These are phyloP conservation scores for Sarocladium oryzae DNA, from an alignment of 2,329 filamentous ascomycete genomes.

Conservation along the genomic window DNA sequence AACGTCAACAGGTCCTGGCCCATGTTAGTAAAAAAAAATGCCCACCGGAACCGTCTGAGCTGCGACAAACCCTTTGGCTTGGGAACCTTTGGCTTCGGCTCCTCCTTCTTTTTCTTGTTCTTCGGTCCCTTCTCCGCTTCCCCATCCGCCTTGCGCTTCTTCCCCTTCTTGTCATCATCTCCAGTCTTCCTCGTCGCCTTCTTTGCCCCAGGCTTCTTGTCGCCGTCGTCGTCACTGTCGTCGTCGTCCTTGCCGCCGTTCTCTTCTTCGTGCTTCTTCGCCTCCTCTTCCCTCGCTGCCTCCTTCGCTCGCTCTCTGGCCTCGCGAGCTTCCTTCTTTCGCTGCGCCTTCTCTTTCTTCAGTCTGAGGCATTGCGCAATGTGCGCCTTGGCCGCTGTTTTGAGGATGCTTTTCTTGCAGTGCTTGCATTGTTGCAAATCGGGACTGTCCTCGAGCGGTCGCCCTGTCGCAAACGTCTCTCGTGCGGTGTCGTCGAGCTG, in stretches of 20 bases:
- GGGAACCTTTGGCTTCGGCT: constrained; percentile 72
- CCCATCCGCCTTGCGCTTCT: constrained; percentile 70
- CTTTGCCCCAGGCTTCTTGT: constrained; percentile 33
- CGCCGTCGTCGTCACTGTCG: constrained; percentile 39
- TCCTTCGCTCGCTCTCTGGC: constrained; percentile 61
- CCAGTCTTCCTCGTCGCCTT: constrained; percentile 49
- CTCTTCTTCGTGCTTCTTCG: constrained; percentile 43
- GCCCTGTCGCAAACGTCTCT: constrained; percentile 74
- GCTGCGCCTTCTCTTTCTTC: constrained; percentile 75
- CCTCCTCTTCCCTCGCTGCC: constrained; percentile 51
- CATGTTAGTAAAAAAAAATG: constrained; percentile 7
- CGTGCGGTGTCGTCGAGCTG: constrained; percentile 69
- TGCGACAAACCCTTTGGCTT: constrained; percentile 66
- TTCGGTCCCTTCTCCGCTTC: constrained; percentile 79
- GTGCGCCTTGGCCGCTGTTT: constrained; percentile 68
- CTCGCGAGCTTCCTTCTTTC: constrained; percentile 69
- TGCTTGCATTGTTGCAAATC: constrained; percentile 86
- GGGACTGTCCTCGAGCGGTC: constrained; percentile 71
- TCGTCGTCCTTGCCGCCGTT: constrained; percentile 43
- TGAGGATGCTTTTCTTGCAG: constrained; percentile 83
- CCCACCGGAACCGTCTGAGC: too few species aligned
- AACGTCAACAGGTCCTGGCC: constrained; percentile 75
- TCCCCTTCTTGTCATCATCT: constrained; percentile 60
- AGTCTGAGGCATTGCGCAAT: constrained; percentile 77
- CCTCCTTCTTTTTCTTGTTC: constrained; percentile 92